Evolutionary conservation across 1,139 yeast genomes (phyloP), one percentile per base, ranked within the genome.

Genomic region (Yamadazyma aaseri): DNA sequence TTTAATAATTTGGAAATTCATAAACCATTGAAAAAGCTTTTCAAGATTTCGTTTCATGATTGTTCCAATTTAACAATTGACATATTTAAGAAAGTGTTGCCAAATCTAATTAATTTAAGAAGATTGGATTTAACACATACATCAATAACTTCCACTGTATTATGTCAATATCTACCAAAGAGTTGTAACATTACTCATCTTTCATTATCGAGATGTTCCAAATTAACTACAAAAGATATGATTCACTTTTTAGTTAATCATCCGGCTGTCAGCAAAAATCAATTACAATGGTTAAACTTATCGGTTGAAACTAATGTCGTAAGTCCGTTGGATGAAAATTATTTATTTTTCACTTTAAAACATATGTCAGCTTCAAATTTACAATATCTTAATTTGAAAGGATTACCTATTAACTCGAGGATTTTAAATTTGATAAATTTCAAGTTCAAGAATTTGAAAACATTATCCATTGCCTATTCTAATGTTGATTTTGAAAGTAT

Each of bases 101-200:
- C 81, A 4, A 68, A 68, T 37, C 64, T 86, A 27, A 71, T 75
- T 12, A 72, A 73, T 44, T 59, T 89, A 32, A 75, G 78, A 40
- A 73, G 89, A 42, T 65, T 89, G 23, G 97, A 89, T 54, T 67
- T 89, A 35, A 80, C 86, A 16, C 96, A 87, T 51, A 89, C 97
- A 0, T 79, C 83, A 27, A 76, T 87, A 20, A 78, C 80, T 3
- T 78, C 83, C 3, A 64, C 71, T 5, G 73, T 73, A 2, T 61
- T 83, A 40, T 56, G 56, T 35, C 52, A 72, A 40, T 50, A 60
- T 39, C 53, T 82, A 37, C 76, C 89, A 26, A 51, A 63, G 20
- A 53, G 77, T 26, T 76, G 82, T 29, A 61, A 73, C 47, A 63
- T 89, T 26, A 81, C 95, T 0, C 96, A 86, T 57, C 61, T 89